phyloP scores from a whole-genome alignment of 768 basidiomycete species.

The Vararia minispora region DNA sequence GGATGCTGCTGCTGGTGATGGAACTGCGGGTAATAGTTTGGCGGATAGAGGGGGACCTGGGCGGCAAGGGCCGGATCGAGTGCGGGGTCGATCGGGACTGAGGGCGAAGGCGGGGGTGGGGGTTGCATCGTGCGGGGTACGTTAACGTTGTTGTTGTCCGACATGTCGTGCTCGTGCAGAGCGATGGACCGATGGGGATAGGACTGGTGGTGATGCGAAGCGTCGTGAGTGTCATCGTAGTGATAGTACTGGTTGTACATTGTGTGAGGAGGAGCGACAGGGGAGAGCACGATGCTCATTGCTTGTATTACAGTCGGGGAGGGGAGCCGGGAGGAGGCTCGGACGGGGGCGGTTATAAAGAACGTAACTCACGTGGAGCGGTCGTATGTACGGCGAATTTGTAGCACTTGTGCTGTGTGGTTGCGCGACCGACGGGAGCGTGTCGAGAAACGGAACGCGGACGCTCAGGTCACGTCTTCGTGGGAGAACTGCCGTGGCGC shows the following conservation, averaged over 20 bases:
- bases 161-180: slow-evolving; percentile 31
- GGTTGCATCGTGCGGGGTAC: slow-evolving; percentile 34
- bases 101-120: slow-evolving; percentile 47
- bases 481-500: no score
- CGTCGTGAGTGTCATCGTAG: slow-evolving; percentile 16
- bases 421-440: neutral
- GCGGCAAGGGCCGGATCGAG: slow-evolving; percentile 60
- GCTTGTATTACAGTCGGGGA: no score
- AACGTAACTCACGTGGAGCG: neutral
- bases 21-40: slow-evolving; percentile 43
- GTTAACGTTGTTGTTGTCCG: slow-evolving; percentile 17
- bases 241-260: slow-evolving; percentile 24
- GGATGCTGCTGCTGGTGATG: slow-evolving; percentile 37
- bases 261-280: no score
- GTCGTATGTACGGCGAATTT: no score
- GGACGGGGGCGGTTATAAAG: neutral
- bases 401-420: no score
- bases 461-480: no score
- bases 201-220: slow-evolving; percentile 21
- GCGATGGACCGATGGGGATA: slow-evolving; percentile 22
- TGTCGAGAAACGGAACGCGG: no score
- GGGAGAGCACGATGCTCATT: no score
- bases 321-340: neutral
- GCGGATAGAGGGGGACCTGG: slow-evolving; percentile 56
- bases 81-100: slow-evolving; percentile 61